phyloP scores from a whole-genome alignment of 2,329 filamentous ascomycete genomes.

The Torrubiellomyces zombiae region DNA sequence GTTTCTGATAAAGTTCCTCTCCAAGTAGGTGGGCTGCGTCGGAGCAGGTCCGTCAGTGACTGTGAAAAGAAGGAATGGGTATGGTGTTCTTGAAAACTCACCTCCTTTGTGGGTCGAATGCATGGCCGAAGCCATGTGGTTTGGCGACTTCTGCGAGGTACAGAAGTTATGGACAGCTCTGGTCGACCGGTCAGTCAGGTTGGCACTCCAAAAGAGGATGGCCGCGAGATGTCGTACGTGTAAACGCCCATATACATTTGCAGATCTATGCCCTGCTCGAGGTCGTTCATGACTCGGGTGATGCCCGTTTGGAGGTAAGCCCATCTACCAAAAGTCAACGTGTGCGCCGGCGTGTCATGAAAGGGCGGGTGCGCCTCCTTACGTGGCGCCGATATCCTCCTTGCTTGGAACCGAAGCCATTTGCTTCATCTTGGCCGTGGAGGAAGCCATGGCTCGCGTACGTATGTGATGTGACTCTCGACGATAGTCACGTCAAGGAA shows the following conservation, averaged over 20 bases:
- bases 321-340: slow-evolving; percentile 44
- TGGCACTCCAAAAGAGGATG: not conserved
- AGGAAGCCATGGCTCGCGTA: slow-evolving; percentile 22
- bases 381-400: slow-evolving; percentile 42
- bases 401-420: slow-evolving; percentile 44
- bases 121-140: slow-evolving; percentile 28
- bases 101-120: slow-evolving; percentile 41
- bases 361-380: slow-evolving; percentile 7
- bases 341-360: not conserved
- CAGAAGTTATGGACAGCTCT: slow-evolving; percentile 97
- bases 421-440: slow-evolving; percentile 18
- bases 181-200: slow-evolving; percentile 18
- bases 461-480: too few species aligned
- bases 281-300: slow-evolving; percentile 80
- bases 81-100: slow-evolving; percentile 14
- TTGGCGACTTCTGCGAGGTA: slow-evolving; percentile 85
- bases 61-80: not conserved
- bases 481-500: slow-evolving; percentile 1
- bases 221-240: slow-evolving; percentile 39
- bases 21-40: slow-evolving; percentile 71
- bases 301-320: slow-evolving; percentile 76
- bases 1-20: slow-evolving; percentile 85
- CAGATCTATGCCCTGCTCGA: slow-evolving; percentile 89
- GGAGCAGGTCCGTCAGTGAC: not conserved
- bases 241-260: slow-evolving; percentile 96